A percentile compares a stretch with the other conserved stretches of the same genome.
Evolutionary conservation across 2,329 filamentous ascomycete species (phyloP).

Genomic region (Lachnum nothofagi): DNA sequence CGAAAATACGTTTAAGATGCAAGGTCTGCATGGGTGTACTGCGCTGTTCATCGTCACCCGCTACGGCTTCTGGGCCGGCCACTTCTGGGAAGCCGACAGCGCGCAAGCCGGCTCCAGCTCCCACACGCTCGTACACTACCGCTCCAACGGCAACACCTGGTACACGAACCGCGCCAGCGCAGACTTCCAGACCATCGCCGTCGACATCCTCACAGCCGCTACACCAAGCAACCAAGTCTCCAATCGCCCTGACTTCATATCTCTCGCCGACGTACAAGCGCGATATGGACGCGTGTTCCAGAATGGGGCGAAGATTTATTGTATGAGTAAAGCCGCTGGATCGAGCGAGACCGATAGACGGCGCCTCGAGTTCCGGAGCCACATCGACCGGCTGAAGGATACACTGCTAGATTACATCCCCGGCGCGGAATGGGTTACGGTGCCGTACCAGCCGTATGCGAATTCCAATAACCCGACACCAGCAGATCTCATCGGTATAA

Average conservation of each 20-base stretch:
- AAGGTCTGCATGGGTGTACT: neutral
- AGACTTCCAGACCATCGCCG: neutral
- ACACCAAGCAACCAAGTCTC: neutral
- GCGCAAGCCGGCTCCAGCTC: neutral
- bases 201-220: neutral
- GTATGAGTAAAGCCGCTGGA: no score
- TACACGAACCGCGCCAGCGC: neutral
- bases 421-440: neutral
- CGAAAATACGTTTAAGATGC: neutral
- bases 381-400: neutral
- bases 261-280: neutral
- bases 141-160: neutral
- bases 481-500: neutral
- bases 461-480: neutral
- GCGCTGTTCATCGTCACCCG: neutral
- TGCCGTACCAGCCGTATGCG: neutral
- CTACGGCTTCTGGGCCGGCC: neutral
- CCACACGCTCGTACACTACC: neutral
- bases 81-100: neutral
- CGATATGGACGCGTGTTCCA: neutral
- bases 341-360: no score
- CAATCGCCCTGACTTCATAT: neutral
- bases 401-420: neutral
- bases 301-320: no score
- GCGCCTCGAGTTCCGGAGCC: no score